Conservation (phyloP, 495 filamentous ascomycete species). For the Neurospora discreta region DNA sequence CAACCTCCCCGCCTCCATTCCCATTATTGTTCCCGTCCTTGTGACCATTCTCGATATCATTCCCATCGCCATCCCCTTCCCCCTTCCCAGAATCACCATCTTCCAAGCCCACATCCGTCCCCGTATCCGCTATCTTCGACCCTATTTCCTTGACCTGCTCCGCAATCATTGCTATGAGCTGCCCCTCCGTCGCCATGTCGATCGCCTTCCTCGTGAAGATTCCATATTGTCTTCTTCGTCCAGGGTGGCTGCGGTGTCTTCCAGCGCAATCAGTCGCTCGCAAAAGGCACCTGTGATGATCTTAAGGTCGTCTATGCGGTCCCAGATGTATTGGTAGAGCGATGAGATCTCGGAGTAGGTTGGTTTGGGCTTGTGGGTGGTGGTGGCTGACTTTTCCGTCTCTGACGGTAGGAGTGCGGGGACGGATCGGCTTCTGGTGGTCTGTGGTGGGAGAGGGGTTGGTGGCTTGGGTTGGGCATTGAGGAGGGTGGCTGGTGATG, state of each 20-base stretch:
- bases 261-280: background rate
- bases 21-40: background rate
- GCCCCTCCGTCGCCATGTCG: background rate
- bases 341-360: background rate
- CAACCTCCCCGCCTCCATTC: background rate
- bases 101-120: background rate
- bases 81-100: background rate
- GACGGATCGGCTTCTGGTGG: background rate
- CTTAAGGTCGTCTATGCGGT: background rate
- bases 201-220: background rate
- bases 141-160: background rate
- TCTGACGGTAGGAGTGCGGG: background rate
- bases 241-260: background rate
- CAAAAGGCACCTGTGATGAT: background rate
- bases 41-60: background rate
- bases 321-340: background rate
- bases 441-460: background rate
- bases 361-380: background rate
- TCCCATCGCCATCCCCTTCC: background rate
- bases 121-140: background rate
- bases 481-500: constrained; percentile 11
- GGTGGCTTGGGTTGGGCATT: constrained; percentile 7
- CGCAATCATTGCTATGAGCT: background rate
- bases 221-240: background rate
- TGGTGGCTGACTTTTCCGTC: background rate